Base-by-base conservation (phyloP, 495 filamentous ascomycete species). In the Neurospora sp. region DNA sequence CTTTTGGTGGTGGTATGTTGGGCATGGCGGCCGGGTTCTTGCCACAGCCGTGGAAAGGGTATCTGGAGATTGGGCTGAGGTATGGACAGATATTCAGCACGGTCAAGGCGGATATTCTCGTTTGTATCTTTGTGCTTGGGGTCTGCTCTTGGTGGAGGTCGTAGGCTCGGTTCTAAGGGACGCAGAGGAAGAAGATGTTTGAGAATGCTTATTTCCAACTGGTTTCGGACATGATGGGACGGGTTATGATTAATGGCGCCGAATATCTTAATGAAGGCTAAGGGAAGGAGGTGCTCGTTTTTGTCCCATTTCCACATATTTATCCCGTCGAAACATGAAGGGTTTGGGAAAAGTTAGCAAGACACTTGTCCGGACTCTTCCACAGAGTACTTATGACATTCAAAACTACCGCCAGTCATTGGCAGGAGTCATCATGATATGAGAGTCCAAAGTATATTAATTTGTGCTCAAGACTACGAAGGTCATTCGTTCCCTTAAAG, bases 71-170 rank as follows among this genome's bases (percentile, higher is more conserved):
- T 70, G 85, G 87, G 27, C 82, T 89, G 70, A 81, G 91, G 71
- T 96, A 96, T 81, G 87, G 85, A 1, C 89, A 90, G 74, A 89
- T 97, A 72, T 87, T 86, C 74, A 82, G 81, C 10, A 90, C 89
- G 42, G 84, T 93, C 4, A 83, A 86, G 70, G 83, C 81, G 40
- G 91, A 93, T 82, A 89, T 90, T 35, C 82, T 92, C 79, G 85
- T 90, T 4, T 87, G 91, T 69, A 81, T 97, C 4, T 97, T 97
- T 85, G 87, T 93, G 71, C 80, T 97, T 76, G 94, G 94, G 16
- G 83, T 87, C 39, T 86, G 88, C 72, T 85, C 86, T 70, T 95
- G 91, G 90, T 89, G 86, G 83, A 84, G 85, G 73, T 71, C 79
- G 47, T 80, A 45, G 71, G 20, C n/a, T 9, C 45, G 22, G n/a